Evolutionary conservation across 2,329 filamentous ascomycete genomes (phyloP), one percentile per base, ranked within the genome.

Genomic region (Pestalotiopsis fici): DNA sequence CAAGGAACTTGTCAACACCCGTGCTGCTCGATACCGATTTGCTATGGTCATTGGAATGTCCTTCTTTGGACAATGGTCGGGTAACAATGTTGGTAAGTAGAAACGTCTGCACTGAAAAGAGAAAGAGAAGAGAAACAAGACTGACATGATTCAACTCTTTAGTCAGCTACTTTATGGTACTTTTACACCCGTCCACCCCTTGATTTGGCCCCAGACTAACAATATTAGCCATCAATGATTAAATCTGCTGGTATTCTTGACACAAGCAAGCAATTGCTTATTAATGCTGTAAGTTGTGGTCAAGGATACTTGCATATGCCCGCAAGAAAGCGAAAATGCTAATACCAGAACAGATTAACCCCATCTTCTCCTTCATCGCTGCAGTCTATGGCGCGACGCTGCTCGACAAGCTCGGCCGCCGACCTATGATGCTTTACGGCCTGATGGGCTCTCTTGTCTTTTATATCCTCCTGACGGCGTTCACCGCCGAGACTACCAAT

Each of bases 11-110:
- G 79, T 82, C 74, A 83, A 86, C 74, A 84, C 81, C 4, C 77
- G 76, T 18, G 81, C 81, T 47, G 80, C 81, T 43, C 78, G 82
- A 18, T 87, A 87, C 73, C 77, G 85, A 23, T 78, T 85, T 2
- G 81, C 81, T 72, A 83, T 86, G 74, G 83, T 87, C 2, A 76
- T 87, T 28, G 78, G 77, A 18, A 86, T 87, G 82, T 79, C 82
- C 0, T 87, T 87, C 74, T 85, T 88, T 66, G 83, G 83, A 0
- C 83, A 85, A 70, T 83, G 81, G 79, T 77, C 74, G 7, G 82
- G 82, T 2, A 83, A 83, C 71, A 82, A 82, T 37, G 80, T 82
- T 12, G n/a, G n/a, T n/a, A n/a, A n/a, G n/a, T n/a, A n/a, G n/a
- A n/a, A n/a, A n/a, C n/a, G n/a, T n/a, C n/a, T n/a, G n/a, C n/a